phyloP scores from a whole-genome alignment of 179 eudicot genomes.

The Heliamphora ciliata region DNA sequence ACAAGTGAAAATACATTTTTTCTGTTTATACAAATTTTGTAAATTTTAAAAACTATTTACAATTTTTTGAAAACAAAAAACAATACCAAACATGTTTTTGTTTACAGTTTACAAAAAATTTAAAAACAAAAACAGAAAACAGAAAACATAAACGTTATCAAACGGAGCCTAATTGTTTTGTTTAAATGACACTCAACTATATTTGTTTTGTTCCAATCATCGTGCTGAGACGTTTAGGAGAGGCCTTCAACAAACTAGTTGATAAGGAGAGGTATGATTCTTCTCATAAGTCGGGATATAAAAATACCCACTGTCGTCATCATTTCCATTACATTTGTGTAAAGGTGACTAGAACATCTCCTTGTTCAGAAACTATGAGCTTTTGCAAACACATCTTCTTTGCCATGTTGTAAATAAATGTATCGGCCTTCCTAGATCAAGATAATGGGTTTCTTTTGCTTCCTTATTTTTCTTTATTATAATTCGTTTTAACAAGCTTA shows the following conservation, averaged over 20 bases:
- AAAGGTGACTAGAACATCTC: not conserved
- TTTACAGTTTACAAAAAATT: no score
- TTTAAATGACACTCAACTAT: not conserved
- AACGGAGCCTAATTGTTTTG: no score
- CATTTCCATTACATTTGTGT: not conserved
- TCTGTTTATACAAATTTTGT: no score
- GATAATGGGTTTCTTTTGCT: no score
- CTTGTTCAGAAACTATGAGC: not conserved
- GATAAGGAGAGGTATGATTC: not conserved
- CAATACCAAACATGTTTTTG: no score
- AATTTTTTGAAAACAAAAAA: no score
- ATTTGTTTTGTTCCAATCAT: not conserved
- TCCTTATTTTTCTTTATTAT: not conserved
- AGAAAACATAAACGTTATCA: no score
- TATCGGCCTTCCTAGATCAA: not conserved
- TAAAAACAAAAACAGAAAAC: no score
- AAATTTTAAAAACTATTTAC: no score
- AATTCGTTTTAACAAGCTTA: not conserved
- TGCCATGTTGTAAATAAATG: not conserved
- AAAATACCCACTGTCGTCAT: not conserved
- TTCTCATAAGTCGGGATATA: not conserved
- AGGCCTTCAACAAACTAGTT: not conserved
- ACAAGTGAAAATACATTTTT: no score
- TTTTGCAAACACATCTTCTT: not conserved
- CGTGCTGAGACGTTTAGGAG: not conserved